phyloP scores from a whole-genome alignment of 2,329 filamentous ascomycete genomes.

The Fusarium ramigenum region DNA sequence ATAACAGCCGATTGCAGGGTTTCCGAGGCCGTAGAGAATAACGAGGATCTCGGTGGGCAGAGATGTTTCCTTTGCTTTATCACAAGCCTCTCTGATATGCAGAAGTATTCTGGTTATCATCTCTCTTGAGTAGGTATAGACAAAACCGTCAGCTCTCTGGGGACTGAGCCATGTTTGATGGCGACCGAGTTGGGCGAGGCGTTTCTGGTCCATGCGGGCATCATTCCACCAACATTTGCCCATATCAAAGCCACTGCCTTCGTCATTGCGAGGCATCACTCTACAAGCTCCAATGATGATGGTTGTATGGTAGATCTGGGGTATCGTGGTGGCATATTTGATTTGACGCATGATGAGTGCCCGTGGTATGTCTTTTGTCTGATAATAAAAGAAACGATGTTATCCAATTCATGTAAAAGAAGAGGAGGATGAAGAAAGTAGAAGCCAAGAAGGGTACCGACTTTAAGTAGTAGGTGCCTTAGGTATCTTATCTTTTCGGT shows the following conservation, averaged over 20 bases:
- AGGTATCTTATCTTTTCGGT: not conserved
- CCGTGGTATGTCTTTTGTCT: not conserved
- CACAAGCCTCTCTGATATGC: not conserved
- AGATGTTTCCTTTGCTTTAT: accelerated
- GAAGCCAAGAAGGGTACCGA: not conserved
- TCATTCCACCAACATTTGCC: not conserved
- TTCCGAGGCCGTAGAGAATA: not conserved
- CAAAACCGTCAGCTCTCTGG: not conserved
- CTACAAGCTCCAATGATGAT: not conserved
- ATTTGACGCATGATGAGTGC: not conserved
- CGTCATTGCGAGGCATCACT: not conserved
- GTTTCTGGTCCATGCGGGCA: not conserved
- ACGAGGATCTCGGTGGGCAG: not conserved
- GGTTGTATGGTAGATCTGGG: not conserved
- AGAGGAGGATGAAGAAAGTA: not conserved
- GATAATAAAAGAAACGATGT: not conserved
- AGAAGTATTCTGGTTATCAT: not conserved
- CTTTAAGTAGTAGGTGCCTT: not conserved
- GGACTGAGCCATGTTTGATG: not conserved
- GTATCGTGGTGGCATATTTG: not conserved
- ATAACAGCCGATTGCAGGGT: not conserved
- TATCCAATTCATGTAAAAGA: too few relatives aligned
- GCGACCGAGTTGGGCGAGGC: not conserved
- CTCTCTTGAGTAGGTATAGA: not conserved
- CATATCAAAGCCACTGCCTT: too few relatives aligned